phyloP scores from a whole-genome alignment of 257 asterid genomes.

The Echium plantagineum region DNA sequence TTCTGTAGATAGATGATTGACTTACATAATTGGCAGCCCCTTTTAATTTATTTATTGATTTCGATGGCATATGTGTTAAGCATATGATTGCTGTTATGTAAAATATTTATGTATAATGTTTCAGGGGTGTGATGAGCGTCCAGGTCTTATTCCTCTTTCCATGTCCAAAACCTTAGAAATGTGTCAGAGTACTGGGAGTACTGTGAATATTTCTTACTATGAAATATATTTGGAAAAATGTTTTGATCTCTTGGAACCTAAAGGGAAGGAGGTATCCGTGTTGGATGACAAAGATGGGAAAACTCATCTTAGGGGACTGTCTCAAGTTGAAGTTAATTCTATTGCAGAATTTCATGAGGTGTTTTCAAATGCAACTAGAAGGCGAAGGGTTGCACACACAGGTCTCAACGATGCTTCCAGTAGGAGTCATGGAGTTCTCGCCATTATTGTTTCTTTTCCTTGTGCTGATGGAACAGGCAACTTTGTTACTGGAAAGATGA shows the following conservation, averaged over 20 bases:
- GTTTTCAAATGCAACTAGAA: slow-evolving; percentile 50
- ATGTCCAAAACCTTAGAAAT: slow-evolving; percentile 41
- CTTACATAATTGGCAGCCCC: not conserved
- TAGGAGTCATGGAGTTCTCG: slow-evolving; percentile 82
- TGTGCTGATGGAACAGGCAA: slow-evolving; percentile 10
- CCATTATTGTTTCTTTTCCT: slow-evolving; percentile 39
- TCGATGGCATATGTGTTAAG: not conserved
- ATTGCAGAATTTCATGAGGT: slow-evolving; percentile 40
- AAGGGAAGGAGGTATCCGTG: slow-evolving; percentile 55
- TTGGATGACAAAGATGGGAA: slow-evolving; percentile 60
- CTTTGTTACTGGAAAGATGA: slow-evolving; percentile 58
- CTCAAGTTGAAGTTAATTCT: slow-evolving; percentile 46
- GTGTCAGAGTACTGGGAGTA: slow-evolving; percentile 31
- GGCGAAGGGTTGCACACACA: slow-evolving; percentile 73
- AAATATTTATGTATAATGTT: slow-evolving; percentile 9
- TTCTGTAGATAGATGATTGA: not conserved
- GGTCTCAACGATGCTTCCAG: slow-evolving; percentile 73
- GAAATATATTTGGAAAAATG: slow-evolving; percentile 82
- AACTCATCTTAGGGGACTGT: slow-evolving; percentile 70
- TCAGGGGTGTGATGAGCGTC: slow-evolving; percentile 69
- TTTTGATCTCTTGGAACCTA: slow-evolving; percentile 64
- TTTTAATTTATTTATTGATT: not conserved
- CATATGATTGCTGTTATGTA: not conserved
- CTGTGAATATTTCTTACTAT: slow-evolving; percentile 51
- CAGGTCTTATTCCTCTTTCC: slow-evolving; percentile 75